A percentile compares a stretch with the other conserved stretches of the same genome.
These are phyloP conservation scores for Globisporangium viniferum DNA, from an alignment of 352 stramenopile species.

Conservation along the genomic window DNA sequence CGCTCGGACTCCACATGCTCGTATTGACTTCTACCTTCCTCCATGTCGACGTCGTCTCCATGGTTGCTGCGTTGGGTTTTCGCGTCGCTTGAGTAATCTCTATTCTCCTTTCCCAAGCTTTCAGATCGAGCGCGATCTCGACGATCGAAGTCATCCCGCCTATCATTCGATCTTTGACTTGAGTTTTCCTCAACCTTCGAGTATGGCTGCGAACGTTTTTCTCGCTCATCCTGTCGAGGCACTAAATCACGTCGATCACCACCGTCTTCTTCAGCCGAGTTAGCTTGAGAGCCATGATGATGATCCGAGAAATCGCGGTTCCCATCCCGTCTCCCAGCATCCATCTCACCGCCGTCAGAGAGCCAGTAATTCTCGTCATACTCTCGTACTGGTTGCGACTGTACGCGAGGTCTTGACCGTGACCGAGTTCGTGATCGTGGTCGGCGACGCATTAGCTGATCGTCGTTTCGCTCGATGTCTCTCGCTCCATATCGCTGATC, in stretches of 20 bases:
- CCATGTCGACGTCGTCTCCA: neutral
- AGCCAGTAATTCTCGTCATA: slow-evolving; percentile 10
- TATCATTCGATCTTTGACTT: neutral
- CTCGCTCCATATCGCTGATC: slow-evolving; percentile 4
- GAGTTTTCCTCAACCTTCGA: neutral
- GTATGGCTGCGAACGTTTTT: neutral
- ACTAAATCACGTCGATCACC: neutral
- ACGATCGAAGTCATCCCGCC: neutral
- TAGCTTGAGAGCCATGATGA: neutral
- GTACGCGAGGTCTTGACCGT: slow-evolving; percentile 1
- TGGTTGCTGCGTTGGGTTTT: neutral
- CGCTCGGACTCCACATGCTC: neutral
- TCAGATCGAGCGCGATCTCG: slow-evolving; percentile 5
- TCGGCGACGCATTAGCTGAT: neutral
- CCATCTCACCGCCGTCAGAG: neutral
- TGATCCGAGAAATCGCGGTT: neutral
- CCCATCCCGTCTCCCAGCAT: neutral
- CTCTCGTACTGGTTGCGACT: neutral
- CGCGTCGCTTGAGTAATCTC: neutral
- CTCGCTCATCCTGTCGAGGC: neutral
- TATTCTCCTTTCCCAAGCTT: slow-evolving; percentile 6
- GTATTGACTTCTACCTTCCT: neutral
- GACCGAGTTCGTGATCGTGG: slow-evolving; percentile 8
- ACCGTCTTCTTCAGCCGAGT: neutral
- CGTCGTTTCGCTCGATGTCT: neutral